Conservation (phyloP, 768 basidiomycete genomes). For the Russula compacta region DNA sequence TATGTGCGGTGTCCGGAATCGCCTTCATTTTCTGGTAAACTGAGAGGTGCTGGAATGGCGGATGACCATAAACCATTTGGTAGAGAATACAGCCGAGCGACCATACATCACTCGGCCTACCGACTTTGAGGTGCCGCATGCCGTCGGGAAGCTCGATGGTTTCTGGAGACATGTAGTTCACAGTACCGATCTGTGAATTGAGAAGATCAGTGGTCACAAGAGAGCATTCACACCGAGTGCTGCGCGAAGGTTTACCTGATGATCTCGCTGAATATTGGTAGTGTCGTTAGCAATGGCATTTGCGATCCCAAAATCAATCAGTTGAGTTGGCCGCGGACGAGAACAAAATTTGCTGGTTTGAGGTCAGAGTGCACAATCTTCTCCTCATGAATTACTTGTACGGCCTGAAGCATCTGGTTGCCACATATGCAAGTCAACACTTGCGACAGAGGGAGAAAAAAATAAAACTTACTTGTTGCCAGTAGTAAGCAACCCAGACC, state of each 20-base stretch:
- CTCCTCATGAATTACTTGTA: slow-evolving; percentile 97
- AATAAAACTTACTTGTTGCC: slow-evolving; percentile 74
- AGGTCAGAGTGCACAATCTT: slow-evolving; percentile 98
- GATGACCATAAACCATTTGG: slow-evolving; percentile 94
- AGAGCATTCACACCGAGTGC: neutral
- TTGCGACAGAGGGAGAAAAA: neutral
- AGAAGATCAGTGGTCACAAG: neutral
- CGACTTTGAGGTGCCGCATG: slow-evolving; percentile 86
- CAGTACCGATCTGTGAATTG: slow-evolving; percentile 73
- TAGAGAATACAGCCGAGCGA: slow-evolving; percentile 96
- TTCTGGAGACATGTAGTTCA: slow-evolving; percentile 99
- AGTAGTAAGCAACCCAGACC: slow-evolving; percentile 92
- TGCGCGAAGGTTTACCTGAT: slow-evolving; percentile 51
- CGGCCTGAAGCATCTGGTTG: slow-evolving; percentile 91
- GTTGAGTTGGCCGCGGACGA: slow-evolving; percentile 88
- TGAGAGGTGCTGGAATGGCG: slow-evolving; percentile 82
- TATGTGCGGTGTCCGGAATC: slow-evolving; percentile 69
- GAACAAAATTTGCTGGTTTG: slow-evolving; percentile 97
- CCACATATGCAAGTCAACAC: neutral
- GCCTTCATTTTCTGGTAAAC: slow-evolving; percentile 88
- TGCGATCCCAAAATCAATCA: slow-evolving; percentile 99
- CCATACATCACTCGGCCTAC: slow-evolving; percentile 95
- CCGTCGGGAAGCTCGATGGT: slow-evolving; percentile 85
- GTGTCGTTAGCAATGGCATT: slow-evolving; percentile 98
- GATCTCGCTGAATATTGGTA: slow-evolving; percentile 94